Conservation (phyloP, 2,329 filamentous ascomycete genomes). For the Gaeumannomyces tritici region DNA sequence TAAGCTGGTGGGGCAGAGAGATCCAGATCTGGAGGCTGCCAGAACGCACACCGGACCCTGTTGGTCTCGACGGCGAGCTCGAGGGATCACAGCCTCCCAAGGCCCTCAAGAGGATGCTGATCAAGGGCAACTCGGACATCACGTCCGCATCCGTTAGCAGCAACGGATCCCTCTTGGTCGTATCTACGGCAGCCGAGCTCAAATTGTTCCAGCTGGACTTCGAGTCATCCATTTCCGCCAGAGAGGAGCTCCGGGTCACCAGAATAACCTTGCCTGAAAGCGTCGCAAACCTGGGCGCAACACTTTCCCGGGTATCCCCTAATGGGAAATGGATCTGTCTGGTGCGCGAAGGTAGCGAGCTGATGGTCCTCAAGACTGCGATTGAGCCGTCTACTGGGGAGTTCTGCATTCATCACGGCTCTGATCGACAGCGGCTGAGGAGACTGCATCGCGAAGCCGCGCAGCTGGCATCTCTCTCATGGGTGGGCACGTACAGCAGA, state of each 20-base stretch:
- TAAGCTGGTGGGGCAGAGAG: constrained; percentile 89
- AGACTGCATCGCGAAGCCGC: constrained; percentile 33
- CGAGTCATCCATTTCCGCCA: constrained; percentile 34
- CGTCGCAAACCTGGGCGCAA: constrained; percentile 54
- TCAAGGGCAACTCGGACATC: constrained; percentile 73
- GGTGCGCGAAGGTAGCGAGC: constrained; percentile 50
- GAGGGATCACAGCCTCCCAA: constrained; percentile 43
- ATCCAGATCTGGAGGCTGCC: constrained; percentile 68
- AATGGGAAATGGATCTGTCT: constrained; percentile 61
- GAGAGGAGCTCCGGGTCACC: constrained; percentile 57
- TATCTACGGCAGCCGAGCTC: constrained; percentile 63
- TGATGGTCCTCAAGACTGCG: constrained; percentile 17
- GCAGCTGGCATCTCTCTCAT: constrained; percentile 49
- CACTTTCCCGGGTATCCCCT: constrained; percentile 58
- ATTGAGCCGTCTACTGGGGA: background rate
- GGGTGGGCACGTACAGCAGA: constrained; percentile 67
- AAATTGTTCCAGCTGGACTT: constrained; percentile 66
- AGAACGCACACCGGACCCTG: constrained; percentile 28
- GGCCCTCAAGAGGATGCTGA: constrained; percentile 58
- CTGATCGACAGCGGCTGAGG: constrained; percentile 41
- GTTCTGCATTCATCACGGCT: constrained; percentile 10
- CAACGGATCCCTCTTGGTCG: constrained; percentile 65
- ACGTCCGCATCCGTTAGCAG: constrained; percentile 58
- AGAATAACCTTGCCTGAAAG: constrained; percentile 56
- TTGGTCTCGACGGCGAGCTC: constrained; percentile 23